A percentile compares a stretch with the other conserved stretches of the same genome.
Evolutionary conservation across 306 rosid species (phyloP).

Genomic region (Trifolium pratense): DNA sequence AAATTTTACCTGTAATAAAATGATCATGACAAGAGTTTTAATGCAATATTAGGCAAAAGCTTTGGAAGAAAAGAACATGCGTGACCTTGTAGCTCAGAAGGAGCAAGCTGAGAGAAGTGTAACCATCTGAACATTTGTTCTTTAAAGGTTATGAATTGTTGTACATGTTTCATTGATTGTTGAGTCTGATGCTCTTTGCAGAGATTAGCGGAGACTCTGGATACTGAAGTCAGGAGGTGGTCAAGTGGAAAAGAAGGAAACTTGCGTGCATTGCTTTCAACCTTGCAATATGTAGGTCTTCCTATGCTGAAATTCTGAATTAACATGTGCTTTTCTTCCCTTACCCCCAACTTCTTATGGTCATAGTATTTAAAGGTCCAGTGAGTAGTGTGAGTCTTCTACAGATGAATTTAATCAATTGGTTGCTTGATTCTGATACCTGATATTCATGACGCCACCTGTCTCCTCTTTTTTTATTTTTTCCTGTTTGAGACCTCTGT

Average conservation of each 20-base stretch:
- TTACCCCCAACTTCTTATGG: slow-evolving; percentile 18
- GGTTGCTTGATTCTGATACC: slow-evolving; percentile 27
- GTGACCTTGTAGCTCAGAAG: slow-evolving; percentile 80
- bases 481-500: slow-evolving; percentile 29
- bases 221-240: slow-evolving; percentile 97
- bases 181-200: slow-evolving; percentile 56
- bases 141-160: slow-evolving; percentile 30
- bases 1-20: slow-evolving; percentile 18
- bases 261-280: slow-evolving; percentile 94
- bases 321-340: slow-evolving; percentile 11
- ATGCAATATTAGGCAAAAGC: slow-evolving; percentile 79
- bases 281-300: slow-evolving; percentile 94
- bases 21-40: slow-evolving; percentile 42
- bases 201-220: slow-evolving; percentile 94
- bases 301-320: slow-evolving; percentile 36
- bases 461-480: not conserved
- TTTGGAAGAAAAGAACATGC: slow-evolving; percentile 88
- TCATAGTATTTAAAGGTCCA: slow-evolving; percentile 15
- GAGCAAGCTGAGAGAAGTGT: slow-evolving; percentile 94
- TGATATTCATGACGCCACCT: slow-evolving; percentile 19
- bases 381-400: not conserved
- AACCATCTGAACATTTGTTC: slow-evolving; percentile 36
- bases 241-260: slow-evolving; percentile 99
- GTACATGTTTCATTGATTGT: slow-evolving; percentile 41
- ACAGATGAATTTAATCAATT: slow-evolving; percentile 29